Base-by-base conservation (phyloP, 371 early-diverging fungal species). In the Basidiobolus heterosporus region DNA sequence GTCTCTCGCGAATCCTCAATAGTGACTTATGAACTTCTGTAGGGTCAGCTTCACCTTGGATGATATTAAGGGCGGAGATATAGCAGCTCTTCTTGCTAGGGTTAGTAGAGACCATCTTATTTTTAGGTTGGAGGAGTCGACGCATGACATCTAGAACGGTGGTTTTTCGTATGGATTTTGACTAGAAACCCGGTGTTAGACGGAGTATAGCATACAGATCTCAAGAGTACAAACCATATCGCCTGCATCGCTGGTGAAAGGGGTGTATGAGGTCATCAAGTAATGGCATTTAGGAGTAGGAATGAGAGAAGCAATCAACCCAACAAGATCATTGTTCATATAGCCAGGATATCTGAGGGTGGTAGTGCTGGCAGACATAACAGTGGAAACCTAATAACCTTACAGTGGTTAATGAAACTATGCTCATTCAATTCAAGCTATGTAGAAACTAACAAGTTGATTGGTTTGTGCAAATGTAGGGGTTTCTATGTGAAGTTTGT, bases 271-370 rank as follows among this genome's bases (percentile, higher is more conserved):
- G 1, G 99, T 98, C 47, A 84, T 84, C 40, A 99, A 65, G 66
- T 85, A 99, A 64, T 99, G 99, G 57, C 98, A 93, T 41, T 89
- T 74, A 3, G 91, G 88, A 13, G 94, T 88, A 0, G 99, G 99
- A 46, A 98, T 91, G 41, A 96, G 70, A 0, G 91, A 85, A 1
- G 94, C 85, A 3, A 97, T 72, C 58, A 99, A 79, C 45, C 96
- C 87, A 5, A 89, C 86, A 23, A 95, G 69, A 60, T 99, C 99
- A 58, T 94, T 95, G 67, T 96, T 97, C 91, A 96, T 94, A 62
- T 98, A 97, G 42, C 93, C 89, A 7, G 99, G 99, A 71, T 97
- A 99, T 46, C 99, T 76, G 23, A 99, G 62, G 6, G 98, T 97
- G 3, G 87, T 83, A n/a, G 98, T 99, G 57, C 87, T 85, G 19